These are phyloP conservation scores for Yamadazyma kanchanaburiensis DNA, from an alignment of 1,139 yeast species.

Conservation along the genomic window DNA sequence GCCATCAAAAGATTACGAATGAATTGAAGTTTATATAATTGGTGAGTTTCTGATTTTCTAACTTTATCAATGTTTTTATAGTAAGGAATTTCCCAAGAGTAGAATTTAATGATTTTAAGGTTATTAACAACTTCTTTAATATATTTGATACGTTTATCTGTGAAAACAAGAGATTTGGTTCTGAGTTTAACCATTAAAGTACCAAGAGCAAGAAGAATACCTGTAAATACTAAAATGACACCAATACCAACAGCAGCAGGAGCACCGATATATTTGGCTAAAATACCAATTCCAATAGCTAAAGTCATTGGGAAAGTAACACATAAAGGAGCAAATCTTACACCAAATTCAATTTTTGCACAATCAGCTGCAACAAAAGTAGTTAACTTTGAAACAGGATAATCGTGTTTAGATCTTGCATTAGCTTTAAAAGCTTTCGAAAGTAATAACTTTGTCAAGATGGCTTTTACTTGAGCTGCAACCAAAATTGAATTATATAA, in stretches of 20 bases:
- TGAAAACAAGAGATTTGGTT: constrained; percentile 23
- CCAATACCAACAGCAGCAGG: constrained; percentile 35
- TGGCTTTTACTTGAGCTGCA: constrained; percentile 71
- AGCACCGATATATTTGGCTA: constrained; percentile 33
- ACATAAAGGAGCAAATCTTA: constrained; percentile 29
- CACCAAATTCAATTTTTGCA: constrained; percentile 33
- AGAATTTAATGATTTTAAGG: constrained; percentile 34
- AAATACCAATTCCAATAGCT: constrained; percentile 28
- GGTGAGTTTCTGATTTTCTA: constrained; percentile 48
- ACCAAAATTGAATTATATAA: constrained; percentile 27
- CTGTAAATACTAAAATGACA: constrained; percentile 24
- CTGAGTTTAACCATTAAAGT: constrained; percentile 25
- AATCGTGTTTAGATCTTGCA: constrained; percentile 56
- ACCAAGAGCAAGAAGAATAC: constrained; percentile 19
- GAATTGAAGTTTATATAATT: constrained; percentile 47
- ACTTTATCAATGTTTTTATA: constrained; percentile 40
- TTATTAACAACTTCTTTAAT: constrained; percentile 35
- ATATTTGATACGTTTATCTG: constrained; percentile 31
- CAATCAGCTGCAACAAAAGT: constrained; percentile 41
- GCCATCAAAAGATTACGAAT: constrained; percentile 60
- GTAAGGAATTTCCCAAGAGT: constrained; percentile 70
- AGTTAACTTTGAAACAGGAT: constrained; percentile 66
- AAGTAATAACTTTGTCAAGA: constrained; percentile 62
- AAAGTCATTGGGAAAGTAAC: constrained; percentile 28
- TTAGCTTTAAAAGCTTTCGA: constrained; percentile 63